A percentile compares a stretch with the other conserved stretches of the same genome.
Evolutionary conservation across 1,139 yeast species (phyloP).

Genomic region (Suhomyces anneliseae): DNA sequence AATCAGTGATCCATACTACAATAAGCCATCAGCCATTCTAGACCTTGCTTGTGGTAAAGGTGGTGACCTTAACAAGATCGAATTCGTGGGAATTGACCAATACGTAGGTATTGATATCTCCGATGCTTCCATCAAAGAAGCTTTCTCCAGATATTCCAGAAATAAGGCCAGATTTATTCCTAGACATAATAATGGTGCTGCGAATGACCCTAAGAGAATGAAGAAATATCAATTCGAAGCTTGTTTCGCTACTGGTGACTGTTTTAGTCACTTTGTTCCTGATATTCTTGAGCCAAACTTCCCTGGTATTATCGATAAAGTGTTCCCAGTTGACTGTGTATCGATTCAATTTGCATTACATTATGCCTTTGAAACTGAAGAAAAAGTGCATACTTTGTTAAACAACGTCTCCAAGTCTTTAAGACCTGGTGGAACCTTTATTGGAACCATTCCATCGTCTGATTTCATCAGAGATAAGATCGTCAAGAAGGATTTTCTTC

Average conservation of each 20-base stretch:
- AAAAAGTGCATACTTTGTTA: slow-evolving; percentile 69
- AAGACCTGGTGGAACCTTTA: slow-evolving; percentile 77
- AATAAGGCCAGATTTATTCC: slow-evolving; percentile 44
- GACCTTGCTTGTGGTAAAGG: slow-evolving; percentile 98
- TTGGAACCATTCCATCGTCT: slow-evolving; percentile 93
- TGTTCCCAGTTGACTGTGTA: slow-evolving; percentile 85
- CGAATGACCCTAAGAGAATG: slow-evolving; percentile 34
- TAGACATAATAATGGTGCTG: slow-evolving; percentile 12
- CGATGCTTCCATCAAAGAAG: slow-evolving; percentile 83
- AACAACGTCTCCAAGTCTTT: slow-evolving; percentile 75
- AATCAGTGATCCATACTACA: slow-evolving; percentile 32
- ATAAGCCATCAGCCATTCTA: slow-evolving; percentile 45
- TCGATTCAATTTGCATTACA: slow-evolving; percentile 91
- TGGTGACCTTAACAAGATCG: slow-evolving; percentile 92
- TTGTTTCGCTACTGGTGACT: slow-evolving; percentile 88
- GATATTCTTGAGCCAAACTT: slow-evolving; percentile 66
- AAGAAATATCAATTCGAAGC: slow-evolving; percentile 63
- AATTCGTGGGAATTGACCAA: slow-evolving; percentile 67
- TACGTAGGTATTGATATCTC: slow-evolving; percentile 92
- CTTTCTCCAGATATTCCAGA: slow-evolving; percentile 65
- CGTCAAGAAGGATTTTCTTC: slow-evolving; percentile 38
- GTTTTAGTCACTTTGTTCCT: slow-evolving; percentile 70
- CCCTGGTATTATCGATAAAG: slow-evolving; percentile 53
- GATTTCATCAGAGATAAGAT: slow-evolving; percentile 75
- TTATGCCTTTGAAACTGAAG: slow-evolving; percentile 88